Percentiles rank a stretch among this genome's conserved stretches.
phyloP scores from a whole-genome alignment of 2,329 filamentous ascomycete genomes.

The Ophiostoma sp. region DNA sequence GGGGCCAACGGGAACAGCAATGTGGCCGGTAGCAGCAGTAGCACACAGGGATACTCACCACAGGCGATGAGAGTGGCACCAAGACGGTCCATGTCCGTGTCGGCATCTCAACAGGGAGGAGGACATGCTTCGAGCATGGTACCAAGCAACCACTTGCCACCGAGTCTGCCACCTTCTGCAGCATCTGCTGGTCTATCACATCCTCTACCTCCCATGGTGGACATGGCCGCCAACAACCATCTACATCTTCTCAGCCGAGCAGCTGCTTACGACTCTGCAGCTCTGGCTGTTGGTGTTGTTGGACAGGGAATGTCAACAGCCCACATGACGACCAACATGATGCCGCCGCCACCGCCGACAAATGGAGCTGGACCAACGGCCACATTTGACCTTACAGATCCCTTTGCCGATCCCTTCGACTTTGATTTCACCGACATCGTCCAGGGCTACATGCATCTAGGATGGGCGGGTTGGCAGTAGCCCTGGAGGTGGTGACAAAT shows the following conservation, averaged over 20 bases:
- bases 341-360: conserved; percentile 3
- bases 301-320: neutral
- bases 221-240: conserved; percentile 3
- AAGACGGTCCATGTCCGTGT: neutral
- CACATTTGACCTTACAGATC: conserved; percentile 14
- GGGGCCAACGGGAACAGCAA: neutral
- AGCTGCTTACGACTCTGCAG: neutral
- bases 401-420: conserved; percentile 17
- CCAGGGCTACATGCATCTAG: conserved; percentile 15
- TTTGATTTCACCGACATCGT: conserved; percentile 18
- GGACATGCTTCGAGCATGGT: neutral
- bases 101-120: neutral
- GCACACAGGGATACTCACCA: neutral
- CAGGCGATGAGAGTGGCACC: neutral
- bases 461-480: conserved; percentile 8
- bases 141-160: neutral
- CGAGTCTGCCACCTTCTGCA: neutral
- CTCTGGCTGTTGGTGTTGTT: neutral
- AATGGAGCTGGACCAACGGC: neutral
- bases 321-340: neutral
- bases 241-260: conserved; percentile 14
- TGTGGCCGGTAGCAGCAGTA: neutral
- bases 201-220: neutral
- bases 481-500: neutral
- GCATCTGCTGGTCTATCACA: neutral